Percentiles rank a stretch among this genome's conserved stretches.
phyloP scores from a whole-genome alignment of 768 basidiomycete species.

The Lactarius hatsudake region DNA sequence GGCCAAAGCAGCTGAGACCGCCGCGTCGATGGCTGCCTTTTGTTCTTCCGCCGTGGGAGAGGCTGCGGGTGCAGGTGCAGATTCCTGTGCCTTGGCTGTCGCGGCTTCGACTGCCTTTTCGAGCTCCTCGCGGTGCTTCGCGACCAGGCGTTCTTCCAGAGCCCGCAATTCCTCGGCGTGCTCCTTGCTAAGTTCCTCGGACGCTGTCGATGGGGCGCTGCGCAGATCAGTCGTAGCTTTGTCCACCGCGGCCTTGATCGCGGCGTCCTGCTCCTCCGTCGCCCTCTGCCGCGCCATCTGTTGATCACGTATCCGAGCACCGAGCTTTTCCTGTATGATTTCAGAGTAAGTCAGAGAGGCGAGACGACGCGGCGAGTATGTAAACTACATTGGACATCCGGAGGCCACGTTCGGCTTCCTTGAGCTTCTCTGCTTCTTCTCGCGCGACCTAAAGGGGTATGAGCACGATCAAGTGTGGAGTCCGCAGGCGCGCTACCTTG shows the following conservation, averaged over 20 bases:
- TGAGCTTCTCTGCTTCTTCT: conserved; percentile 30
- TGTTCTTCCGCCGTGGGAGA: conserved; percentile 32
- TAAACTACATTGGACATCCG: conserved; percentile 29
- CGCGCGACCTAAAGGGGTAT: conserved; percentile 24
- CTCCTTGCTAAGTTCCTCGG: conserved; percentile 45
- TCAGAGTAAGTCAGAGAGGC: background rate
- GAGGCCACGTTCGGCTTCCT: conserved; percentile 29
- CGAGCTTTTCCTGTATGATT: conserved; percentile 48
- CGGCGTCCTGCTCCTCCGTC: conserved; percentile 47
- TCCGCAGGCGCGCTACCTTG: conserved; percentile 44
- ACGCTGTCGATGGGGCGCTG: conserved; percentile 29
- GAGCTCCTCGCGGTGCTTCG: conserved; percentile 54
- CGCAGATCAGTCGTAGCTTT: conserved; percentile 49
- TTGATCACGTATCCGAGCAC: conserved; percentile 44
- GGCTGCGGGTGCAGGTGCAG: conserved; percentile 28
- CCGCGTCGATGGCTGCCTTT: conserved; percentile 49
- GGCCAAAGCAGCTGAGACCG: conserved; percentile 47
- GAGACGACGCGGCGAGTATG: background rate
- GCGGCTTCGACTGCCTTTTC: conserved; percentile 45
- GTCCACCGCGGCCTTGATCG: conserved; percentile 56
- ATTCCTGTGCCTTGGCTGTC: conserved; percentile 34
- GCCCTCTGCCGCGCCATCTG: conserved; percentile 52
- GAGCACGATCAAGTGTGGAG: background rate
- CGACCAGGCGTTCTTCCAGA: conserved; percentile 51
- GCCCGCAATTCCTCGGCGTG: conserved; percentile 60